Base-by-base conservation (phyloP, 352 stramenopile genomes). In the Phytophthora hybrid region DNA sequence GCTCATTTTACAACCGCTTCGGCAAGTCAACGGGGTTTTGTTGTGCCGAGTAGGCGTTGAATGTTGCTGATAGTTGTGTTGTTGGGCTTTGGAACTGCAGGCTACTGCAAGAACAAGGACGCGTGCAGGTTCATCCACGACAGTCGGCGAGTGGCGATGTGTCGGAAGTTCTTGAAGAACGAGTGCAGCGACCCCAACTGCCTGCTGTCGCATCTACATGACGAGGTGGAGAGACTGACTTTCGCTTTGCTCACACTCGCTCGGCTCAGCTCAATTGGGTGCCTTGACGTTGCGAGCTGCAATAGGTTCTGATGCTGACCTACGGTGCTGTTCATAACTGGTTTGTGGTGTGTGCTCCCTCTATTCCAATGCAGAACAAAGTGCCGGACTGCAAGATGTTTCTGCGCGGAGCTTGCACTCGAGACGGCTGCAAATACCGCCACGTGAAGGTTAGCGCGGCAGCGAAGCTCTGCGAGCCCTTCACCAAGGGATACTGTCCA, bases 41-140 rank as follows among this genome's bases (percentile, higher is more conserved):
- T 8, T 31, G 29, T 59, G 23, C 44, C 5, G 19, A 41, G 7
- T 5, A 63, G 41, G 13, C 54, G 54, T 39, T 59, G 34, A 52
- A 55, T 76, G 21, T 55, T 66, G 44, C 55, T 68, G 46, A 58
- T 73, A 68, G 54, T 53, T 68, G 47, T 62, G 29, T 41, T 59
- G 29, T 49, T 32, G 47, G 52, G 51, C n/a, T 31, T 31, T 39
- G 70, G 34, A 52, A 51, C 5, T 19, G 51, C 64, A 95, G 89
- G 89, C 11, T 93, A 86, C 59, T 96, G 89, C 75, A 96, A 93
- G 61, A 91, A 93, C 56, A 88, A 92, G 71, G 85, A 93, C 66
- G 77, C 77, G 16, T 96, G 89, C 74, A 84, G 81, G 62, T 94
- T 92, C 71, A 90, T 96, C 65, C 89, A 96, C 60, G 89, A 96